phyloP scores from a whole-genome alignment of 257 asterid genomes.

The Solanum gandarillasii region DNA sequence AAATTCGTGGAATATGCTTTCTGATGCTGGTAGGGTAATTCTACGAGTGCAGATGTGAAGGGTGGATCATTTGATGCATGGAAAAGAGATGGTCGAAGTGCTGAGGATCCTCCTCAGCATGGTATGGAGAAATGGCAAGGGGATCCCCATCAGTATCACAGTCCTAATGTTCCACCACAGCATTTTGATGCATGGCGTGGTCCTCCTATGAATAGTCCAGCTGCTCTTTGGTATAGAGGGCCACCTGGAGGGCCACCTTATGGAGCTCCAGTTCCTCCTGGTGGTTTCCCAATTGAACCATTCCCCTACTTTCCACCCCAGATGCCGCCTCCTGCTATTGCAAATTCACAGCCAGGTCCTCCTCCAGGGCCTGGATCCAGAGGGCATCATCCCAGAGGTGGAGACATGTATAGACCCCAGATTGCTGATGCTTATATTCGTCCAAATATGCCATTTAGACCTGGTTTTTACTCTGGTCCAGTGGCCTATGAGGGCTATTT shows the following conservation, averaged over 20 bases:
- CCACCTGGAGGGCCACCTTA: conserved; percentile 73
- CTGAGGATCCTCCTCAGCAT: conserved; percentile 44
- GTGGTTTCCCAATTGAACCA: conserved; percentile 79
- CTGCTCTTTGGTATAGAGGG: conserved; percentile 80
- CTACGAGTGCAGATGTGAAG: conserved; percentile 40
- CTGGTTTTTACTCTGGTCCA: conserved; percentile 80
- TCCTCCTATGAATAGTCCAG: conserved; percentile 61
- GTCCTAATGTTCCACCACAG: conserved; percentile 51
- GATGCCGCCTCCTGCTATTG: conserved; percentile 58
- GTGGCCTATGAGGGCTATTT: conserved; percentile 70
- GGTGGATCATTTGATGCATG: conserved; percentile 37
- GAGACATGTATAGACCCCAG: conserved; percentile 71
- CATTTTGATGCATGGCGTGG: conserved; percentile 84
- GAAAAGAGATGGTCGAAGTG: conserved; percentile 44
- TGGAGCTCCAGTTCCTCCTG: conserved; percentile 59
- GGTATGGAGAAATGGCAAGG: conserved; percentile 68
- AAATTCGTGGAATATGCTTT: background rate
- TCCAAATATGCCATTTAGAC: conserved; percentile 74
- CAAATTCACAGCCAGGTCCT: conserved; percentile 55
- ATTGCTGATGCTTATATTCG: conserved; percentile 65
- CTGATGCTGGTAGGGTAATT: background rate
- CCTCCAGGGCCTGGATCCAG: conserved; percentile 58
- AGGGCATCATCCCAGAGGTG: conserved; percentile 76
- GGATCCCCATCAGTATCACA: conserved; percentile 53
- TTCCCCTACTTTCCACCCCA: conserved; percentile 72